A percentile compares a stretch with the other conserved stretches of the same genome.
phyloP scores from a whole-genome alignment of 2,329 filamentous ascomycete genomes.

The Penicillium hesseltinei region DNA sequence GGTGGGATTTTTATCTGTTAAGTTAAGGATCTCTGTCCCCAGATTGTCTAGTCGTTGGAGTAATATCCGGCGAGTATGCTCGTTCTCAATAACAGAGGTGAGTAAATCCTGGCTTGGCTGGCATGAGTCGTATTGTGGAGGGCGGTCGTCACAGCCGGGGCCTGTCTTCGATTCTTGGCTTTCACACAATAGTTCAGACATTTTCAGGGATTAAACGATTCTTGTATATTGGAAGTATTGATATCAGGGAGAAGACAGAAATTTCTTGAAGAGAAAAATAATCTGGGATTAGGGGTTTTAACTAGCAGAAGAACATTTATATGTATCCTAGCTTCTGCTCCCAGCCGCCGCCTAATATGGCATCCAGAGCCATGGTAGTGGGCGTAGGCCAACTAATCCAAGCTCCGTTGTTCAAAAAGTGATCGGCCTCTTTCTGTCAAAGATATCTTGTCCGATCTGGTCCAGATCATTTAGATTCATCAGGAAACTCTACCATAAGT shows the following conservation, averaged over 20 bases:
- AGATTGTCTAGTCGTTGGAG: neutral
- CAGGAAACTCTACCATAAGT: no score
- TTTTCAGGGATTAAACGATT: neutral
- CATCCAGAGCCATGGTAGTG: neutral
- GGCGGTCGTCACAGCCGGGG: neutral
- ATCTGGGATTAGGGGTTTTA: neutral
- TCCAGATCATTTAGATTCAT: no score
- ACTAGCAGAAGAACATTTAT: neutral
- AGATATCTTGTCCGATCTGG: no score
- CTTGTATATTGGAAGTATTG: neutral
- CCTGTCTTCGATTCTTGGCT: neutral
- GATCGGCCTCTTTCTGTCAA: no score
- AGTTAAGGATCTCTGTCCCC: rapidly evolving
- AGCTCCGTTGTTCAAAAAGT: neutral
- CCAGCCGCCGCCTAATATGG: neutral
- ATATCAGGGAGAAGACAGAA: neutral
- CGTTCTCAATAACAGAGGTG: neutral
- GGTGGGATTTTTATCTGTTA: neutral
- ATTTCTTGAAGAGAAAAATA: no score
- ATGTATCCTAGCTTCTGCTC: neutral
- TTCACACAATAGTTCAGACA: neutral
- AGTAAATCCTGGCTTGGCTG: neutral
- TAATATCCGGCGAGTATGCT: neutral
- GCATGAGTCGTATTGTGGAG: neutral
- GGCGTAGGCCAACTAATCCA: neutral